phyloP scores from a whole-genome alignment of 805 yeast genomes.

The Ascoidea tarda region DNA sequence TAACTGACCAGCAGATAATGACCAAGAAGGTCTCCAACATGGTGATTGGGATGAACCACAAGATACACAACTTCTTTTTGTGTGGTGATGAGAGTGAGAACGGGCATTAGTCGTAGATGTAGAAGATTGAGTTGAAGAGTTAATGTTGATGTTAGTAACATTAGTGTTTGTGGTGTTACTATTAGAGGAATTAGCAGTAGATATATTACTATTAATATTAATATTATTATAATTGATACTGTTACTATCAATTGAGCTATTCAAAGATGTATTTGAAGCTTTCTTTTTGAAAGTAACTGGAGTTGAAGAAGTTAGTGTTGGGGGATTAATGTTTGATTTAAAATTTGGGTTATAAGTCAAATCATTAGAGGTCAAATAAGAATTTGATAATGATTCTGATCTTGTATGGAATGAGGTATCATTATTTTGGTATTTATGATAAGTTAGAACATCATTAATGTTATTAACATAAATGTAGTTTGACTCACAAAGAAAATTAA shows the following conservation, averaged over 20 bases:
- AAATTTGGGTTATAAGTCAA: background rate
- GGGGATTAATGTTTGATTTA: slow-evolving; percentile 4
- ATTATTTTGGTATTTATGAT: slow-evolving; percentile 1
- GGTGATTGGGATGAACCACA: slow-evolving; percentile 89
- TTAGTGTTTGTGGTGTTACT: slow-evolving; percentile 2
- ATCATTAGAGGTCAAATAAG: slow-evolving; percentile 1
- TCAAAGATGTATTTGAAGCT: background rate
- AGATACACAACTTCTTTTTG: slow-evolving; percentile 60
- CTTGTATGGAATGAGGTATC: background rate
- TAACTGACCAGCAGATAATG: slow-evolving; percentile 78
- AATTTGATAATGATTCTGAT: slow-evolving; percentile 1
- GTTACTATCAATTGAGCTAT: background rate
- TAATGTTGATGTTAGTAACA: slow-evolving; percentile 5
- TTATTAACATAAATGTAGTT: too few species aligned
- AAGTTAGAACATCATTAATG: background rate
- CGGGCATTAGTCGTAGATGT: slow-evolving; percentile 15
- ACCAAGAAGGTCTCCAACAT: slow-evolving; percentile 99
- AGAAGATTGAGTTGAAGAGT: slow-evolving; percentile 1
- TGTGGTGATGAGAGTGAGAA: slow-evolving; percentile 17
- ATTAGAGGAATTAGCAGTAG: background rate
- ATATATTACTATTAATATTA: too few species aligned
- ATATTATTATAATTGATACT: too few species aligned
- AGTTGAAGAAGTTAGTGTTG: slow-evolving; percentile 1
- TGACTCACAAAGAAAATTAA: background rate
- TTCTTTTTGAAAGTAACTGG: slow-evolving; percentile 1